Evolutionary conservation across 2,329 filamentous ascomycete genomes (phyloP), one percentile per base, ranked within the genome.

Genomic region (Talaromyces sp.): DNA sequence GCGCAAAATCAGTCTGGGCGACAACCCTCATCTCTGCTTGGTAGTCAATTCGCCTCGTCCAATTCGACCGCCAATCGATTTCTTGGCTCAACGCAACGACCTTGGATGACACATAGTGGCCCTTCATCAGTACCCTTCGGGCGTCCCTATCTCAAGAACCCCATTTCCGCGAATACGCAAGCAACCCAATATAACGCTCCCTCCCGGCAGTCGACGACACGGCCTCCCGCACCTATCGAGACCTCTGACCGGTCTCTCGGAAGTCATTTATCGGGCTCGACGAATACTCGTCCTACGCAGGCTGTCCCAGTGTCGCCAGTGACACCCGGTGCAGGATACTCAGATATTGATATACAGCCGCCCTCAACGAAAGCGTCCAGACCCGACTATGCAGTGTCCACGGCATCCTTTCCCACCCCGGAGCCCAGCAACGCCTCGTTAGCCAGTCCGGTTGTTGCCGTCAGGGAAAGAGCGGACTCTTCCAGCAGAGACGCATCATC

Each of bases 51-150:
- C 39, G 69, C 73, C 49, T 70, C 70, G 13, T 75, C 73, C 61
- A 81, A 81, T 69, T 74, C 73, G 56, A 81, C 79, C 15, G 75
- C 75, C 56, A 78, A 67, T 62, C 70, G 72, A 61, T 81, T 81
- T 67, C 68, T 81, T 27, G 78, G 78, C 57, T 70, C 74, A 58
- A 67, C 71, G 58, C 75, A 73, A 66, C 76, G 70, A 68, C 70
- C 77, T 58, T 81, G 79, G 79, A 81, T 81, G 61, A 59, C 60
- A 43, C 61, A 61, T 10, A 22, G 22, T 43, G 17, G 35, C 43
- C 13, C 31, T n/a, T 17, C 50, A 22, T 33, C 59, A 49, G 13
- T 22, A 15, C 49, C 22, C 3, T 31, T 22, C 22, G 25, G 33
- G 19, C 45, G 25, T 27, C 17, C 19, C 2, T 35, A 35, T 33